Conservation (phyloP, 495 filamentous ascomycete species). For the Aspergillus sclerotioniger region DNA sequence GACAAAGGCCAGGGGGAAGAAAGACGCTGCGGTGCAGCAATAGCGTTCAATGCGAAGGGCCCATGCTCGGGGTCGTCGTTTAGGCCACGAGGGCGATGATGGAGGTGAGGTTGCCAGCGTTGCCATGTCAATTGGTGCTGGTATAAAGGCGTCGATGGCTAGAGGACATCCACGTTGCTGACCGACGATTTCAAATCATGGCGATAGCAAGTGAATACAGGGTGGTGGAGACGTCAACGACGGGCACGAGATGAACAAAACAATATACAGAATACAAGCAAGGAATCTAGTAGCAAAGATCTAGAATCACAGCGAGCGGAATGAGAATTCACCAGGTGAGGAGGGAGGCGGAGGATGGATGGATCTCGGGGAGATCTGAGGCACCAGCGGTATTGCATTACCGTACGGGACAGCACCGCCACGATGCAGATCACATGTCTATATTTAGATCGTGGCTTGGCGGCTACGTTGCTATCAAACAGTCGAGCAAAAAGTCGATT, state of each 20-base stretch:
- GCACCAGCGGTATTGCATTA: too few relatives aligned
- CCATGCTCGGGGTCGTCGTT: slow-evolving; percentile 56
- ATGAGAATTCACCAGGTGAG: background rate
- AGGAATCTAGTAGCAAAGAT: background rate
- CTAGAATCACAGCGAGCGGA: background rate
- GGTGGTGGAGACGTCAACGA: background rate
- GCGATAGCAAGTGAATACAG: slow-evolving; percentile 5
- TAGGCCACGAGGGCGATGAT: slow-evolving; percentile 49
- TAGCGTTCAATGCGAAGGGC: slow-evolving; percentile 76
- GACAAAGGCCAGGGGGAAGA: slow-evolving; percentile 86
- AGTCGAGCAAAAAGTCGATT: too few relatives aligned
- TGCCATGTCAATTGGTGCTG: slow-evolving; percentile 33
- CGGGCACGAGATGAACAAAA: background rate
- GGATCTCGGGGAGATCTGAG: too few relatives aligned
- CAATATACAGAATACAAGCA: too few relatives aligned
- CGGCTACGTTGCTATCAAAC: background rate
- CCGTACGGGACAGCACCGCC: too few relatives aligned
- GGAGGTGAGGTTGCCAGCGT: slow-evolving; percentile 42
- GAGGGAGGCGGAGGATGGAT: background rate
- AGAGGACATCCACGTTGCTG: background rate
- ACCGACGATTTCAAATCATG: slow-evolving; percentile 14
- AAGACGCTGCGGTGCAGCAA: slow-evolving; percentile 76
- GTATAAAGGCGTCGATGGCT: slow-evolving; percentile 2
- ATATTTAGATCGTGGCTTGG: background rate
- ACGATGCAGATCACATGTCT: background rate